Conservation (phyloP, 495 filamentous ascomycete genomes). For the Tetracladium marchalianum region DNA sequence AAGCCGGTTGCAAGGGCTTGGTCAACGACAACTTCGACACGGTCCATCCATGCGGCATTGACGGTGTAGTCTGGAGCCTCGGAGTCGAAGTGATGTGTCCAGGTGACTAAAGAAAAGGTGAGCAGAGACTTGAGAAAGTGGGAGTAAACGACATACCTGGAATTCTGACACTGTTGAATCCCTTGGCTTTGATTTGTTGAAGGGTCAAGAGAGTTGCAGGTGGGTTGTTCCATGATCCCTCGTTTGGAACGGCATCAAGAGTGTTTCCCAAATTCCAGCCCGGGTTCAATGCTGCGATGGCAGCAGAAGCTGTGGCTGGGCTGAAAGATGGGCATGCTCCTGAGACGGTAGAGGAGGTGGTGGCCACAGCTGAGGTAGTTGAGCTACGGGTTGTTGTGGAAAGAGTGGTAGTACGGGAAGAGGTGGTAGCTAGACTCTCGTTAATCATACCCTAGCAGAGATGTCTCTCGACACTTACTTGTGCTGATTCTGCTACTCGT, state of each 20-base stretch:
- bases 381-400: no score
- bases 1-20: constrained; percentile 40
- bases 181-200: constrained; percentile 38
- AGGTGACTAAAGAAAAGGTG: constrained; percentile 35
- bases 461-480: no score
- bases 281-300: constrained; percentile 62
- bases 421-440: no score
- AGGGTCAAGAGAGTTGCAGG: constrained; percentile 39
- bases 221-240: constrained; percentile 51
- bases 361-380: constrained; percentile 58
- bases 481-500: no score
- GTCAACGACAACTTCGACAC: constrained; percentile 51
- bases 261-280: constrained; percentile 53
- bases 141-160: constrained; percentile 31
- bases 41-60: constrained; percentile 43
- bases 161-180: constrained; percentile 49
- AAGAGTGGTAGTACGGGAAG: no score
- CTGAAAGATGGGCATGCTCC: constrained; percentile 27
- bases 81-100: constrained; percentile 44
- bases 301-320: constrained; percentile 54
- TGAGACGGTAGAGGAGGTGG: constrained; percentile 39
- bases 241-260: constrained; percentile 45
- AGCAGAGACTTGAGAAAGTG: not conserved
- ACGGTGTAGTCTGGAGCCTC: constrained; percentile 43
- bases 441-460: no score